These are phyloP conservation scores for Lecanicillium sp. DNA, from an alignment of 2,329 filamentous ascomycete species.

Conservation along the genomic window DNA sequence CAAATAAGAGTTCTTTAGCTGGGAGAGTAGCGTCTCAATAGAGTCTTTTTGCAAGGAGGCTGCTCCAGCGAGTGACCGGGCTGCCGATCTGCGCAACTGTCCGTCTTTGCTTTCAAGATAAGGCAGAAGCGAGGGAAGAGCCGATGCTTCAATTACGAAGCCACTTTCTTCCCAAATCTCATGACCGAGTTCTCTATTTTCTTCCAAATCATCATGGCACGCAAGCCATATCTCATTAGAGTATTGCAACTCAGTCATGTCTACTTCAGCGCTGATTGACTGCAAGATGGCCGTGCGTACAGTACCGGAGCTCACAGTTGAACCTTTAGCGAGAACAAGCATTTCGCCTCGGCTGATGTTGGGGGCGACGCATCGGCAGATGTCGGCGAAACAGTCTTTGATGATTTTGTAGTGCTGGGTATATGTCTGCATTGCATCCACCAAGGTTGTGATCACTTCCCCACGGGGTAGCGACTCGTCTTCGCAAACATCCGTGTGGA, in stretches of 20 bases:
- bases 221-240: slow-evolving; percentile 91
- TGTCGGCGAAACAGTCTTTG: slow-evolving; percentile 85
- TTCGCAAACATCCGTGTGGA: slow-evolving; percentile 75
- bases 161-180: slow-evolving; percentile 96
- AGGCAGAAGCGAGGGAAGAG: slow-evolving; percentile 62
- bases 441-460: slow-evolving; percentile 64
- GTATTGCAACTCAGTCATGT: slow-evolving; percentile 80
- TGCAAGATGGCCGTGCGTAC: slow-evolving; percentile 83
- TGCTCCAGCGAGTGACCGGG: slow-evolving; percentile 72
- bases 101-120: slow-evolving; percentile 76
- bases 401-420: slow-evolving; percentile 91
- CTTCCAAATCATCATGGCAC: slow-evolving; percentile 82
- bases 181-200: slow-evolving; percentile 75
- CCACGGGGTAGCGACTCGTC: slow-evolving; percentile 71
- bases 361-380: slow-evolving; percentile 76
- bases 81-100: slow-evolving; percentile 77
- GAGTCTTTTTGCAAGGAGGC: slow-evolving; percentile 54
- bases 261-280: slow-evolving; percentile 84
- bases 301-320: slow-evolving; percentile 70
- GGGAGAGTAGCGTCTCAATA: slow-evolving; percentile 56
- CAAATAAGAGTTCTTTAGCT: slow-evolving; percentile 64
- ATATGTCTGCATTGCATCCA: slow-evolving; percentile 80
- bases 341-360: slow-evolving; percentile 73
- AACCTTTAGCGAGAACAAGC: slow-evolving; percentile 66
- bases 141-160: slow-evolving; percentile 60